These are phyloP conservation scores for Biancaea sappan DNA, from an alignment of 306 rosid genomes.

Conservation along the genomic window DNA sequence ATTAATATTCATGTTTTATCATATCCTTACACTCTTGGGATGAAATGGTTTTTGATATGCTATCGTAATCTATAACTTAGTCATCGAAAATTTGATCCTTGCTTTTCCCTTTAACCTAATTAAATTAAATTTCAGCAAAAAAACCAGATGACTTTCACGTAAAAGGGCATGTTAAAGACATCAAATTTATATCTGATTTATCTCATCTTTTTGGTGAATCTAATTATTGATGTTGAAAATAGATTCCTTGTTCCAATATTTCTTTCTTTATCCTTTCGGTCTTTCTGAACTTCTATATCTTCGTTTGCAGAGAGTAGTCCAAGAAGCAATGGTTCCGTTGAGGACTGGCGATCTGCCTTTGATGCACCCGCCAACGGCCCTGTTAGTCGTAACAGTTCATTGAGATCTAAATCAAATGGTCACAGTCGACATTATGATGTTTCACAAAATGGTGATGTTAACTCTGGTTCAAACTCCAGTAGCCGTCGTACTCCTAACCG, in stretches of 20 bases:
- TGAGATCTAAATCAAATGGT: conserved; percentile 78
- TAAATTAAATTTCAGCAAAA: no score
- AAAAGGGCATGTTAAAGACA: no score
- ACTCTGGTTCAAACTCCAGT: conserved; percentile 66
- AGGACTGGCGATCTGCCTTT: conserved; percentile 90
- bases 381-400: conserved; percentile 44
- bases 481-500: conserved; percentile 92
- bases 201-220: neutral
- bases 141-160: no score
- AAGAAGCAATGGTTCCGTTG: conserved; percentile 67
- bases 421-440: conserved; percentile 75
- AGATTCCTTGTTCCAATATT: neutral
- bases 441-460: conserved; percentile 82
- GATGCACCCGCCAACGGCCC: conserved; percentile 89
- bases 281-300: neutral
- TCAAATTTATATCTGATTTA: neutral
- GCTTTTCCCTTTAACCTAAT: neutral
- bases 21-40: neutral
- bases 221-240: neutral
- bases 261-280: neutral
- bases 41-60: neutral
- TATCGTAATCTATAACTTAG: neutral
- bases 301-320: conserved; percentile 78
- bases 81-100: neutral
- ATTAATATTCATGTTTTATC: neutral